Evolutionary conservation across 306 rosid species (phyloP).

Genomic region (Quercus gilva): DNA sequence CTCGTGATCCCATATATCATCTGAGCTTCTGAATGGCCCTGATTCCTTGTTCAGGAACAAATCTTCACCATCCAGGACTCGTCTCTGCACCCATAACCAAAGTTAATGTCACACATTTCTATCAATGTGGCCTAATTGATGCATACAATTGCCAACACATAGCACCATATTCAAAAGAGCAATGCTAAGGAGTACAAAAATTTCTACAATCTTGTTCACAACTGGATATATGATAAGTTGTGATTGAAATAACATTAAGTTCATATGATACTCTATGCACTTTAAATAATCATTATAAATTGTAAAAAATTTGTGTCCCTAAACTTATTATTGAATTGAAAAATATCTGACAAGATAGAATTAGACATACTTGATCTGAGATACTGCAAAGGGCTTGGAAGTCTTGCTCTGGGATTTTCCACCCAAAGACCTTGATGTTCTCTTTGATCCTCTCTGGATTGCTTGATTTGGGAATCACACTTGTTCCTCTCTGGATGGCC

Average conservation of each 20-base stretch:
- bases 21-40: slow-evolving; percentile 37
- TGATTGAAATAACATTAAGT: no score
- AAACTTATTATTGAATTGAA: no score
- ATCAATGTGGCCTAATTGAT: background rate
- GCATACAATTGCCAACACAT: background rate
- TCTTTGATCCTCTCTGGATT: slow-evolving; percentile 42
- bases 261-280: no score
- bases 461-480: slow-evolving; percentile 50
- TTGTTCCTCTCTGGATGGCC: slow-evolving; percentile 57
- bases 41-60: slow-evolving; percentile 36
- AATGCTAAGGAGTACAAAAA: no score
- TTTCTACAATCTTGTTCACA: no score
- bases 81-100: slow-evolving; percentile 25
- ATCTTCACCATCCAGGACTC: slow-evolving; percentile 43
- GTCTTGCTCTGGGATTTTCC: slow-evolving; percentile 45
- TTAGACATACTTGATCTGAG: slow-evolving; percentile 27
- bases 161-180: background rate
- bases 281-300: no score
- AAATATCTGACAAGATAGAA: background rate
- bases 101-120: background rate
- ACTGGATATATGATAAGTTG: no score
- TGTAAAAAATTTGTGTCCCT: no score
- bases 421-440: slow-evolving; percentile 40
- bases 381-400: slow-evolving; percentile 35
- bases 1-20: slow-evolving; percentile 19